Evolutionary conservation across 768 basidiomycete species (phyloP), one percentile per base, ranked within the genome.

Genomic region (Tricholoma furcatifolium): DNA sequence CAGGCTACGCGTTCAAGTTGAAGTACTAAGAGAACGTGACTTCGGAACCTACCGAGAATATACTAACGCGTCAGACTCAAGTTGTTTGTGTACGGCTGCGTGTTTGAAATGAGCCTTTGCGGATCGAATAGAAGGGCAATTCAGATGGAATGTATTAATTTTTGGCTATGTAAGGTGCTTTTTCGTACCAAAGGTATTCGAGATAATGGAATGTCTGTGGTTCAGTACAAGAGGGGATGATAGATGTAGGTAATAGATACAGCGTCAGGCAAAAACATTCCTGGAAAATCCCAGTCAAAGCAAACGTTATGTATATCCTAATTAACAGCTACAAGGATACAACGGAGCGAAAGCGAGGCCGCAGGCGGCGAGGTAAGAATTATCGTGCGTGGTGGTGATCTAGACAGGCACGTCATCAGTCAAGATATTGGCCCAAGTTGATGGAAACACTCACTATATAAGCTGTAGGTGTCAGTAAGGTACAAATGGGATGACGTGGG

Each of bases 401-500:
- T 53, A 21, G 15, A 23, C 27, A 32, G 15, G 30, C 12, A 31
- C 17, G 17, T 15, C 38, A 30, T 41, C 39, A 24, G 30, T 36
- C 24, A n/a, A 10, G 23, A 24, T 15, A 14, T 23, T 32, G 7
- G 23, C 5, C 3, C 2, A 39, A 24, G 9, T 38, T 52, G 3
- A 32, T 23, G 35, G 18, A 42, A 23, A 18, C 32, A 51, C 61
- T 59, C 32, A 68, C 67, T 62, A 56, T 66, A 68, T 23, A 60
- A 14, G 30, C 53, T 60, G 60, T 67, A 67, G 32, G 59, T 56
- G 50, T 63, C 66, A n/a, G 64, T 47, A 14, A 62, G 45, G 47
- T 68, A 69, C 40, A 66, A 53, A 21, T 61, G 53, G 41, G 67
- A 47, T 18, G 59, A 27, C 8, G 55, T 15, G 17, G 56, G 30